Evolutionary conservation across 257 asterid species (phyloP).

Genomic region (Primulina eburnea): DNA sequence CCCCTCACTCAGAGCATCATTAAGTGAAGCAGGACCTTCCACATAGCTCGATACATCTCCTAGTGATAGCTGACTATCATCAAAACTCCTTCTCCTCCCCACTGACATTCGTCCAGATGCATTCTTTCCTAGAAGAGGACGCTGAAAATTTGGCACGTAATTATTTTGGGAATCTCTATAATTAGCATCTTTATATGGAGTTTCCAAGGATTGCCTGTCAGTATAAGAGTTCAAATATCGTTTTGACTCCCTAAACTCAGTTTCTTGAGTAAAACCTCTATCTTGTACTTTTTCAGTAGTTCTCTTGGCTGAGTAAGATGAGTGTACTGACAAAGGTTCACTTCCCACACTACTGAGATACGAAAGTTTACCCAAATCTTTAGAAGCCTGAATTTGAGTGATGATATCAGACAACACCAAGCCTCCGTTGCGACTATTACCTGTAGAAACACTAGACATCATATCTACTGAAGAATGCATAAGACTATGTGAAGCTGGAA

Average conservation of each 20-base stretch:
- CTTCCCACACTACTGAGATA: conserved; percentile 55
- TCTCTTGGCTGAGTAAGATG: conserved; percentile 74
- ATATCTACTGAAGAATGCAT: conserved; percentile 57
- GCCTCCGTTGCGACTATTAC: conserved; percentile 78
- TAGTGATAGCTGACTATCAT: conserved; percentile 75
- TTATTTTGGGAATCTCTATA: conserved; percentile 65
- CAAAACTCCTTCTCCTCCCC: conserved; percentile 92
- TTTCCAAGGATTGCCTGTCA: conserved; percentile 65
- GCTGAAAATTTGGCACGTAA: conserved; percentile 85
- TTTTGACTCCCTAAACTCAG: conserved; percentile 71
- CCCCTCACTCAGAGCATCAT: conserved; percentile 89
- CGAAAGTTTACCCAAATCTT: conserved; percentile 70
- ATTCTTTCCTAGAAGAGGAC: conserved; percentile 88
- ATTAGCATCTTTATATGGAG: conserved; percentile 64
- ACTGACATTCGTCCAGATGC: conserved; percentile 80
- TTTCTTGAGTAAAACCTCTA: conserved; percentile 62
- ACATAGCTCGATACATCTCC: conserved; percentile 76
- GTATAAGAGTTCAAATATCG: conserved; percentile 53
- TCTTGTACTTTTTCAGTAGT: conserved; percentile 73
- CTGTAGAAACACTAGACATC: conserved; percentile 59
- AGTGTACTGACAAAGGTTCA: conserved; percentile 51
- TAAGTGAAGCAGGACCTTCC: conserved; percentile 86
- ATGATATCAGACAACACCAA: conserved; percentile 86
- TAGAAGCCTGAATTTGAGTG: conserved; percentile 91
- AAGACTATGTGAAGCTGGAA: conserved; percentile 81